Base-by-base conservation (phyloP, 2,329 filamentous ascomycete species). In the Epichloe glyceriae region DNA sequence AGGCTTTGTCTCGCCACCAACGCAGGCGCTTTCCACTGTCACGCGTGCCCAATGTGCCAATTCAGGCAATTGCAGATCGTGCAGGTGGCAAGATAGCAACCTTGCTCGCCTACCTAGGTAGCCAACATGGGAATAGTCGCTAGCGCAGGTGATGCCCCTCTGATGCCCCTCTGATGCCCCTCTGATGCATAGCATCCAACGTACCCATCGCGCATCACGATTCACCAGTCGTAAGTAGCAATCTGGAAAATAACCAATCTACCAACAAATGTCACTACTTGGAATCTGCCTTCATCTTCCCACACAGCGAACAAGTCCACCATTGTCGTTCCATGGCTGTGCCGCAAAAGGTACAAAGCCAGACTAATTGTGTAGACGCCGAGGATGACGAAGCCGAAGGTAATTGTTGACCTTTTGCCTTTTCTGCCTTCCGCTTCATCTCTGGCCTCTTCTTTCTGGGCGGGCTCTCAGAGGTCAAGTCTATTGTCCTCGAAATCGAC, bases 221-320 rank as follows among this genome's bases (percentile, higher is more conserved):
- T 30, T 30, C 26, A 30, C 26, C 26, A 30, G 26, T 30, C 0
- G 26, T 11, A 30, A 30, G 26, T 11, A 30, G 26, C 26, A 30
- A 30, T 4, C 26, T 30, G 26, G 26, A 10, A 11, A 30, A 30
- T 11, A 4, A 30, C 10, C 26, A 11, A 11, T 30, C 26, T 30
- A 30, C 26, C 26, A 10, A 4, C 26, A 30, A 30, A 30, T 10
- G 8, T 11, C 26, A 3, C 47, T 50, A 53, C 57, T 56, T 59
- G 47, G 73, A 77, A 53, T 61, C 71, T 11, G 73, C 68, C 63
- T 79, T 80, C 64, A 80, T 71, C 55, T 64, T 70, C 2, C 75
- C 75, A 58, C 78, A 82, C 3, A 68, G 62, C 17, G 71, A 72
- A 56, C 78, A 81, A 22, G 72, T 75, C 76, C 77, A 80, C 74